Percentiles rank a stretch among this genome's conserved stretches.
Conservation (phyloP, 2,329 filamentous ascomycete genomes). For the Penicillium psychrosexuale region DNA sequence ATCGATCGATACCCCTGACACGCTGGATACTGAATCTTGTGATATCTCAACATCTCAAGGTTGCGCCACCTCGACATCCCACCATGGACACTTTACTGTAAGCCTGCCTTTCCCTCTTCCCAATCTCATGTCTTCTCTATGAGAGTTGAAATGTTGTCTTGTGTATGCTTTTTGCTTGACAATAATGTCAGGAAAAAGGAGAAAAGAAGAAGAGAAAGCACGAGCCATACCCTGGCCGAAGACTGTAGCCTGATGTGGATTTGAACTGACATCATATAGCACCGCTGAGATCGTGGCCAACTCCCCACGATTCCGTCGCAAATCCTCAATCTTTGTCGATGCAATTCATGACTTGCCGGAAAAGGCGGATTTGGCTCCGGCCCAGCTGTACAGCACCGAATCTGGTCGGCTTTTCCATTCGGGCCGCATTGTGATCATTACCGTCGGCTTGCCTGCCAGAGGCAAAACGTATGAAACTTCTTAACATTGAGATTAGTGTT, state of each 20-base stretch:
- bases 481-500: not conserved
- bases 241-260: conserved; percentile 1
- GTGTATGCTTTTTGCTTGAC: not conserved
- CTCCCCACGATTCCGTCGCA: conserved; percentile 82
- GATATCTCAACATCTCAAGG: not conserved
- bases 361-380: conserved; percentile 80
- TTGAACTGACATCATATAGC: conserved; percentile 47
- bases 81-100: conserved; percentile 51
- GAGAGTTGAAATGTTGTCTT: not conserved
- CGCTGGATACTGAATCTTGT: not conserved
- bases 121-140: not conserved
- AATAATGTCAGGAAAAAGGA: not conserved
- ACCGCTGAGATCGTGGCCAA: conserved; percentile 91
- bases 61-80: conserved; percentile 6
- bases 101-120: conserved; percentile 19
- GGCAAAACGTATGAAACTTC: conserved; percentile 75
- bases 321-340: conserved; percentile 95
- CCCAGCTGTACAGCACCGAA: conserved; percentile 97
- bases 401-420: conserved; percentile 96
- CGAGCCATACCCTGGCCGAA: not conserved
- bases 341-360: conserved; percentile 91
- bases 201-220: not conserved
- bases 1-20: not conserved
- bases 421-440: conserved; percentile 93
- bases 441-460: conserved; percentile 88